phyloP scores from a whole-genome alignment of 108 stramenopile genomes.

The Aureococcus anophagefferens region DNA sequence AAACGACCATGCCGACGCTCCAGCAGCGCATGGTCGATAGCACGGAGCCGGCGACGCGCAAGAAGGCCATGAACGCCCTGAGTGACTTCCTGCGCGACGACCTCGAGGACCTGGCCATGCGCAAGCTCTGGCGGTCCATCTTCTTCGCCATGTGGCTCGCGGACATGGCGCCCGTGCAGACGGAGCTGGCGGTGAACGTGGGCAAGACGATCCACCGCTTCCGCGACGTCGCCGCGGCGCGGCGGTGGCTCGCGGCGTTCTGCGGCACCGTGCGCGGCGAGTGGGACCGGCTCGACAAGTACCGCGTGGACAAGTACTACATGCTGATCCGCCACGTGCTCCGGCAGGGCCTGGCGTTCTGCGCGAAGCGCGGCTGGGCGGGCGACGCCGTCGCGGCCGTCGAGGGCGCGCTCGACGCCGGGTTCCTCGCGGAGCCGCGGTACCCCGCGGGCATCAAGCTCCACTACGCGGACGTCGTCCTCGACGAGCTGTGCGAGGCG shows the following conservation, averaged over 20 bases:
- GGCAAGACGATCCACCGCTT: not conserved
- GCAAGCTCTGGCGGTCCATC: slow-evolving; percentile 12
- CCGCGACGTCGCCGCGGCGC: not conserved
- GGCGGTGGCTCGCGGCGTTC: not conserved
- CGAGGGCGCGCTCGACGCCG: not conserved
- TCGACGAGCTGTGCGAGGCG: not conserved
- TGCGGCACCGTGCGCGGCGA: not conserved
- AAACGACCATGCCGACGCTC: not conserved
- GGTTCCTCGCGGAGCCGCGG: not conserved
- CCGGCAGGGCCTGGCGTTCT: not conserved
- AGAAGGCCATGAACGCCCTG: not conserved
- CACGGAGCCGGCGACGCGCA: not conserved
- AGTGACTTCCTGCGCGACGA: not conserved
- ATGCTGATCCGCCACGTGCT: not conserved
- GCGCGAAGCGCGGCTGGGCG: not conserved
- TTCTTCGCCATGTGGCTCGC: slow-evolving; percentile 13
- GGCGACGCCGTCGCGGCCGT: not conserved
- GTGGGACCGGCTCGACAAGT: slow-evolving; percentile 11
- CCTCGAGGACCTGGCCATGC: not conserved
- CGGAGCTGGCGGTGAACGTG: not conserved
- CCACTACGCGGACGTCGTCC: not conserved
- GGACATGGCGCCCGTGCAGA: slow-evolving; percentile 1
- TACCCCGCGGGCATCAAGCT: not conserved
- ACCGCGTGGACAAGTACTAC: slow-evolving; percentile 16
- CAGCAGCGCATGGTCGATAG: not conserved